Percentiles rank a stretch among this genome's conserved stretches.
These are phyloP conservation scores for Vicia villosa DNA, from an alignment of 306 rosid species.

Conservation along the genomic window DNA sequence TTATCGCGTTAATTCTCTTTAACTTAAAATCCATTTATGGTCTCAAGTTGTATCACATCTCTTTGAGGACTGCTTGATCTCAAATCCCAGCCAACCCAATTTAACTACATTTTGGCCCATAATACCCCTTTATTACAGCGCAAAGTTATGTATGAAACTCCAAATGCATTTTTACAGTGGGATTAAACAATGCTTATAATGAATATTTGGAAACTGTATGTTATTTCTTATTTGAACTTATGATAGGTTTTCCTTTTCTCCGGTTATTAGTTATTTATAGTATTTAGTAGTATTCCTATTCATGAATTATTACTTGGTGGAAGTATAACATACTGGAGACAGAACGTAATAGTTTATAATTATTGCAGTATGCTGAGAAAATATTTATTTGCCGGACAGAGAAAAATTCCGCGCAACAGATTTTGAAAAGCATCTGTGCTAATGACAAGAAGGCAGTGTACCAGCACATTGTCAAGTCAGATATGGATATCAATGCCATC, in stretches of 20 bases:
- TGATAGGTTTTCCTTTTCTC: conserved; percentile 3
- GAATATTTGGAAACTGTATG: neutral
- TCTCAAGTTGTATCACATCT: neutral
- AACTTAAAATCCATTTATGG: neutral
- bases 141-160: conserved; percentile 4
- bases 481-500: conserved; percentile 48
- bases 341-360: conserved; percentile 36
- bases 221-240: conserved; percentile 10
- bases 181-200: conserved; percentile 5
- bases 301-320: conserved; percentile 21
- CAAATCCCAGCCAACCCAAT: conserved; percentile 7
- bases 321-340: conserved; percentile 31
- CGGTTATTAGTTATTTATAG: conserved; percentile 15
- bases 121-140: neutral
- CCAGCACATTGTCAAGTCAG: conserved; percentile 58
- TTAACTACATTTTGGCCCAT: neutral
- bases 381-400: conserved; percentile 49
- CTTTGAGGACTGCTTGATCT: conserved; percentile 13
- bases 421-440: conserved; percentile 60
- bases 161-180: conserved; percentile 20
- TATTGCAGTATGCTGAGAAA: conserved; percentile 73
- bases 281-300: conserved; percentile 26
- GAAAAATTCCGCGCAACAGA: conserved; percentile 42
- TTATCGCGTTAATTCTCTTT: conserved; percentile 1
- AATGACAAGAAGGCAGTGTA: conserved; percentile 76